Conservation (phyloP, 2,329 filamentous ascomycete genomes). For the Xylaria hypoxylon region DNA sequence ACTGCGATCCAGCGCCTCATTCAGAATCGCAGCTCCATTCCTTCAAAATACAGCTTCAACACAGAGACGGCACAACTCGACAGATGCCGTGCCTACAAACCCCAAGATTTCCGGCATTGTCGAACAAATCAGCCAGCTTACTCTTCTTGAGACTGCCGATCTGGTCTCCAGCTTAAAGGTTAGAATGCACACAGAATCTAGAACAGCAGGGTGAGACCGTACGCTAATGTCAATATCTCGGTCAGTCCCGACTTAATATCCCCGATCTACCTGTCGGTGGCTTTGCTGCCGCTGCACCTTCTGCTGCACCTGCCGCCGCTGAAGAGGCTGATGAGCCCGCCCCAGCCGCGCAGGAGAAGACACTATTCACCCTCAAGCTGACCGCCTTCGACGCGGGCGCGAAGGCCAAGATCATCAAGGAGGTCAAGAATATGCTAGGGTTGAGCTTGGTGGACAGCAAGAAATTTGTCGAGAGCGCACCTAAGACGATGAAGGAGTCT, state of each 20-base stretch:
- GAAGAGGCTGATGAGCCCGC: slow-evolving; percentile 91
- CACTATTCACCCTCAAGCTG: slow-evolving; percentile 96
- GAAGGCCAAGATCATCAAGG: slow-evolving; percentile 99
- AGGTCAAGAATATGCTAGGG: slow-evolving; percentile 96
- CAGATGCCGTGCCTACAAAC: slow-evolving; percentile 75
- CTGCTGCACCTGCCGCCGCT: slow-evolving; percentile 67
- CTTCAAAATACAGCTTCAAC: slow-evolving; percentile 61
- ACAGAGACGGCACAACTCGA: slow-evolving; percentile 87
- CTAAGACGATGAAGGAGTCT: slow-evolving; percentile 99
- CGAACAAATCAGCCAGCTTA: slow-evolving; percentile 98
- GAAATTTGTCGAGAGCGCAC: slow-evolving; percentile 99
- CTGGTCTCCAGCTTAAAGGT: slow-evolving; percentile 97
- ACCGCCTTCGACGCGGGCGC: slow-evolving; percentile 85
- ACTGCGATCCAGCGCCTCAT: slow-evolving; percentile 62
- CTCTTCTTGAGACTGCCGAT: slow-evolving; percentile 95
- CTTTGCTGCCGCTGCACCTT: slow-evolving; percentile 78
- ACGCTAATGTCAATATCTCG: slow-evolving; percentile 38
- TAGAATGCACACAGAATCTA: slow-evolving; percentile 40
- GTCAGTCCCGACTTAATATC: slow-evolving; percentile 91
- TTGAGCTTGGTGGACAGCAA: slow-evolving; percentile 98
- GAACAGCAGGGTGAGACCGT: not conserved
- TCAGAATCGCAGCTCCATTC: slow-evolving; percentile 60
- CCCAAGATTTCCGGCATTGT: slow-evolving; percentile 96
- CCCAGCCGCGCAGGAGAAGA: slow-evolving; percentile 92
- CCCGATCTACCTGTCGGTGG: slow-evolving; percentile 96